A percentile compares a stretch with the other conserved stretches of the same genome.
Conservation (phyloP, 1,284 basidiomycete genomes). For the Boletellus deceptivus region DNA sequence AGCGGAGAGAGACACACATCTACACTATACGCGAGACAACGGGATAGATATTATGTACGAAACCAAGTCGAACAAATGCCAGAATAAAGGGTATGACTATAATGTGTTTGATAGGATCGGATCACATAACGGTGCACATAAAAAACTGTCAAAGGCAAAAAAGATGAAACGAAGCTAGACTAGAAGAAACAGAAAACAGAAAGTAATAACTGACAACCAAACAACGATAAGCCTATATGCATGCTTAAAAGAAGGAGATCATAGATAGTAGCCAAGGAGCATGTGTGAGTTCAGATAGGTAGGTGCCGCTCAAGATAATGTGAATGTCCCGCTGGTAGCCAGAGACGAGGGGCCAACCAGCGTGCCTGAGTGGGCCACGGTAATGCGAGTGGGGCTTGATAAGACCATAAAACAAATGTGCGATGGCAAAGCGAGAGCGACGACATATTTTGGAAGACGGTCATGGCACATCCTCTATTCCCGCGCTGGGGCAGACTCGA, state of each 20-base stretch:
- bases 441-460: conserved; percentile 23
- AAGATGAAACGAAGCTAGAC: conserved; percentile 8
- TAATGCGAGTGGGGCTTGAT: conserved; percentile 28
- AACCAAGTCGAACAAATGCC: conserved; percentile 24
- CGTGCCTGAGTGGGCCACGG: conserved; percentile 4
- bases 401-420: conserved; percentile 15
- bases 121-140: conserved; percentile 14
- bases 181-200: conserved; percentile 9
- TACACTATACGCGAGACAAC: conserved; percentile 25
- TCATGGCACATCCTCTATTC: conserved; percentile 24
- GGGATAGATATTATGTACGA: conserved; percentile 35
- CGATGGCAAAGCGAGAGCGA: conserved; percentile 34
- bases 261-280: conserved; percentile 32
- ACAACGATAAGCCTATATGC: conserved; percentile 25
- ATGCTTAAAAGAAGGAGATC: conserved; percentile 17
- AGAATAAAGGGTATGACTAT: conserved; percentile 20
- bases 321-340: conserved; percentile 27
- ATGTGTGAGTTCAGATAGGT: conserved; percentile 21
- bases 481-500: conserved; percentile 29
- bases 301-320: conserved; percentile 25
- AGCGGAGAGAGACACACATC: conserved; percentile 13
- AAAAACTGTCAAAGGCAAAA: conserved; percentile 10
- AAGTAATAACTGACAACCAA: conserved; percentile 31
- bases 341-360: conserved; percentile 14
- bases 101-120: conserved; percentile 17